Percentiles rank a stretch among this genome's conserved stretches.
phyloP scores from a whole-genome alignment of 305 asterid genomes.

The Fraxinus velutina region DNA sequence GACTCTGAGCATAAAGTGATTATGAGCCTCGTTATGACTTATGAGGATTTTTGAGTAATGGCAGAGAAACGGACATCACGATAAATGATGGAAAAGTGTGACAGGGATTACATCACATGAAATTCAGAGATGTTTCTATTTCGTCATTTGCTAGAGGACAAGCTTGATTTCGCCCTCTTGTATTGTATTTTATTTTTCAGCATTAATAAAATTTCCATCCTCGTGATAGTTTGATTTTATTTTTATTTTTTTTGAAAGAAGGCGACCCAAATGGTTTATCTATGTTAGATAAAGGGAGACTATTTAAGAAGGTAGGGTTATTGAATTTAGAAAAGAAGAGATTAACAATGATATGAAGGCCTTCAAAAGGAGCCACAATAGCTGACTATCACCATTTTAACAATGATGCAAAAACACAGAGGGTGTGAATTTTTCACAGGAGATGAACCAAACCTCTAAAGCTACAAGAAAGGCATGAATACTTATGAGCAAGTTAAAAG shows the following conservation, averaged over 20 bases:
- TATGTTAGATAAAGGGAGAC: not conserved
- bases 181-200: not conserved
- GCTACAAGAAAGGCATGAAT: not conserved
- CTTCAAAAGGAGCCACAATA: not conserved
- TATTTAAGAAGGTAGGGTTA: not conserved
- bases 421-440: not conserved
- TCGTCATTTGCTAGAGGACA: not conserved
- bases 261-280: not conserved
- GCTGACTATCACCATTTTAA: not conserved
- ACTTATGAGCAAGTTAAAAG: not conserved
- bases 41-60: not conserved
- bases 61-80: not conserved
- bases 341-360: not conserved
- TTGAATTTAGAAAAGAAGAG: not conserved
- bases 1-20: not conserved
- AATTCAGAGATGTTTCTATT: not conserved
- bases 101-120: not conserved
- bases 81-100: not conserved
- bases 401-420: not conserved
- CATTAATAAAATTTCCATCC: not conserved
- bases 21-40: not conserved
- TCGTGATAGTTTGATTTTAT: not conserved
- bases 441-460: not conserved
- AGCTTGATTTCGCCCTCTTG: not conserved
- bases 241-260: not conserved